These are phyloP conservation scores for Diaporthe citriasiana DNA, from an alignment of 2,329 filamentous ascomycete species.

Conservation along the genomic window DNA sequence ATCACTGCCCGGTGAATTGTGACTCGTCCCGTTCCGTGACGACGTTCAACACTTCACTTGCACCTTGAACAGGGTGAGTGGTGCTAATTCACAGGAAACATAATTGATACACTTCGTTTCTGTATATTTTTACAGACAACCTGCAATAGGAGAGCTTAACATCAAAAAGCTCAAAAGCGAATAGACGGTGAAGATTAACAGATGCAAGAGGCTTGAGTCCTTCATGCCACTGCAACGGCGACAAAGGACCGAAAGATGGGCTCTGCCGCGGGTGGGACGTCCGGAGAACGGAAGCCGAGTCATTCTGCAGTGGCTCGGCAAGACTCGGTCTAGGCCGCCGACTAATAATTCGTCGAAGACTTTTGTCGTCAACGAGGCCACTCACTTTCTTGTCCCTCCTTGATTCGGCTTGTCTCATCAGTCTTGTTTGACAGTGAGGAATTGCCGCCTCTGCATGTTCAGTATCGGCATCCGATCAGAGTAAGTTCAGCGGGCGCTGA, in stretches of 20 bases:
- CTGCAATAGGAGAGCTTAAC: background rate
- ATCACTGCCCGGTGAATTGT: background rate
- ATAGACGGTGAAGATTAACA: background rate
- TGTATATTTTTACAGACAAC: background rate
- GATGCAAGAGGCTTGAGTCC: too few relatives aligned
- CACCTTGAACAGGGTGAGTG: background rate
- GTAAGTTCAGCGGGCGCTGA: conserved; percentile 14
- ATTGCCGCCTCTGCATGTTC: background rate
- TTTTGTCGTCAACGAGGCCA: background rate
- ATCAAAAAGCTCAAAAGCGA: background rate
- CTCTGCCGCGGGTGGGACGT: conserved; percentile 7
- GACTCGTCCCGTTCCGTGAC: background rate
- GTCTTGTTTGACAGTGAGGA: background rate
- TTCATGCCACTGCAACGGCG: background rate
- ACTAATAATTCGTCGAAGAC: conserved; percentile 4
- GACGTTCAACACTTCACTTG: background rate
- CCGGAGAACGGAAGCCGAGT: conserved; percentile 33
- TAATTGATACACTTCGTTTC: background rate
- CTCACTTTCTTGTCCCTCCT: background rate
- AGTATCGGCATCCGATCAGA: conserved; percentile 4
- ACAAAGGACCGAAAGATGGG: background rate
- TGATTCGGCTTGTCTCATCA: background rate
- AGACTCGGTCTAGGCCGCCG: conserved; percentile 27
- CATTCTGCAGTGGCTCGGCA: conserved; percentile 34
- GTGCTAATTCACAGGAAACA: background rate